Evolutionary conservation across 2,329 filamentous ascomycete species (phyloP).

Genomic region (Cytospora chrysosperma): DNA sequence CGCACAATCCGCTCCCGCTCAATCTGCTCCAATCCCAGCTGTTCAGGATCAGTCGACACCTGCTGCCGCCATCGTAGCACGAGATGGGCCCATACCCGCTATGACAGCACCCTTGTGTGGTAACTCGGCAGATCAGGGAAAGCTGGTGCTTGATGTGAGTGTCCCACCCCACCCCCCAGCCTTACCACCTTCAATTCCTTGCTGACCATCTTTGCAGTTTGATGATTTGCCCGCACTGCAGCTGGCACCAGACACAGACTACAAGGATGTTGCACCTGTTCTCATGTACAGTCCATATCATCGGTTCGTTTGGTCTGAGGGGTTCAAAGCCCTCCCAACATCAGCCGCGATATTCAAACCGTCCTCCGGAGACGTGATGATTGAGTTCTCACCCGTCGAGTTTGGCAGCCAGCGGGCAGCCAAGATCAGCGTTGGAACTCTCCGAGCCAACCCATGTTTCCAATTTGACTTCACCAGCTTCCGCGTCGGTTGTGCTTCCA

Average conservation of each 20-base stretch:
- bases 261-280: conserved; percentile 10
- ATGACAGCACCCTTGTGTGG: conserved; percentile 15
- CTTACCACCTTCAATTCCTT: neutral
- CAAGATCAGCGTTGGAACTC: conserved; percentile 29
- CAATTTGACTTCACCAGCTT: conserved; percentile 40
- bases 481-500: conserved; percentile 40
- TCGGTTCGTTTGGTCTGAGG: conserved; percentile 36
- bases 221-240: conserved; percentile 24
- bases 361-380: conserved; percentile 31
- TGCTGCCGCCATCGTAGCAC: conserved; percentile 14
- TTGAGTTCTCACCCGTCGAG: conserved; percentile 28
- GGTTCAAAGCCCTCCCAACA: conserved; percentile 34
- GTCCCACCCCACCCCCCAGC: too few species aligned
- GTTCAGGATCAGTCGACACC: conserved; percentile 1
- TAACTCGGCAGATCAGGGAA: conserved; percentile 14
- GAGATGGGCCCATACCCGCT: neutral
- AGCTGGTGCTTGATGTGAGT: conserved; percentile 25
- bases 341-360: conserved; percentile 33
- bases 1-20: neutral
- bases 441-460: conserved; percentile 29
- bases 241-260: conserved; percentile 2
- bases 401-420: conserved; percentile 19
- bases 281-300: conserved; percentile 29
- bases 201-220: conserved; percentile 26
- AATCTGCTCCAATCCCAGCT: neutral